Base-by-base conservation (phyloP, 1,139 yeast genomes). In the Eremothecium coryli region DNA sequence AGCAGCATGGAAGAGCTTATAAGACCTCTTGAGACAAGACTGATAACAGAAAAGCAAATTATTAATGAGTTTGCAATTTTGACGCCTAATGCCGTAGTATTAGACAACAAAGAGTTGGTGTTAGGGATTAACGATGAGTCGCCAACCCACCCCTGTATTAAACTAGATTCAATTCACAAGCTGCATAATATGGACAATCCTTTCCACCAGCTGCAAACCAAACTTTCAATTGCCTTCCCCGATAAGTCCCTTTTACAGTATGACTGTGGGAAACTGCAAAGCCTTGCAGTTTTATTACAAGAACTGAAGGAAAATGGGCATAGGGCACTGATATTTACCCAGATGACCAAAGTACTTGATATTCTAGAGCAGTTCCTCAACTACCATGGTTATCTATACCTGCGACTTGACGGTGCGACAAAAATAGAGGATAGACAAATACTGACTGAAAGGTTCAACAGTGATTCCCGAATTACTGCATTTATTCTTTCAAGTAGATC, bases 371-470 rank as follows among this genome's bases (percentile, higher is more conserved):
- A 84, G 52, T 93, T 93, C 54, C 66, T 93, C 57, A 93, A 90
- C 57, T 82, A 86, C 46, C 95, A 88, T 61, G 98, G 98, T 5
- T 84, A 86, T 55, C 68, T 95, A 36, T 93, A 93, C 56, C 72
- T 90, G 84, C 73, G 99, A 54, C 68, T 93, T 41, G 99, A 93
- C 59, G 99, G 99, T 45, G 88, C 98, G 1, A 93, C 99, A 2
- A 85, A 86, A 56, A 84, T 93, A 49, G 98, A 93, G 57, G 97
- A 90, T 56, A 79, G 99, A 46, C 99, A 93, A 56, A 69, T 88
- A 17, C 62, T 93, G 48, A 93, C 99, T 0, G 98, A 93, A 51
- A 69, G 90, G 43, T 93, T 93, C 61, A 93, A 93, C 54, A 71
- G 80, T 37, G 98, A 93, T 53, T 65, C 80, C 8, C 72, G 77